Evolutionary conservation across 2,329 filamentous ascomycete species (phyloP).

Genomic region (Aspergillus ibericus): DNA sequence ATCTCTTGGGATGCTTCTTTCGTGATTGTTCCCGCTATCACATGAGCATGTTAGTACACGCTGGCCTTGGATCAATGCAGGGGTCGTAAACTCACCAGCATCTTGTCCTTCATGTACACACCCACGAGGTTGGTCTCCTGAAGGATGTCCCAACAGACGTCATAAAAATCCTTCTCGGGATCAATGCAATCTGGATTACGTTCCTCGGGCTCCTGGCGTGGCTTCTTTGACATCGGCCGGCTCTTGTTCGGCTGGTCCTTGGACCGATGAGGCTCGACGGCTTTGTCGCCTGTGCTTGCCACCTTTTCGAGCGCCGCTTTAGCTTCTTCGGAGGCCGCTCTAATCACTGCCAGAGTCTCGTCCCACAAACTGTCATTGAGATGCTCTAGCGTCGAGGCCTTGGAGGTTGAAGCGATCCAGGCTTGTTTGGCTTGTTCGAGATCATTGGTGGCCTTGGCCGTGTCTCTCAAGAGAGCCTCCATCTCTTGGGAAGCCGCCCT

Average conservation of each 20-base stretch:
- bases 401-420: too few relatives aligned
- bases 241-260: not conserved
- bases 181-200: slow-evolving; percentile 3
- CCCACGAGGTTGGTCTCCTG: not conserved
- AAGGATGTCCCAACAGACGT: not conserved
- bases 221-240: not conserved
- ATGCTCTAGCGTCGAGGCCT: too few relatives aligned
- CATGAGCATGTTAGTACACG: not conserved
- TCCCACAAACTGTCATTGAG: too few relatives aligned
- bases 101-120: not conserved
- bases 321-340: not conserved
- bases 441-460: too few relatives aligned
- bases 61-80: not conserved
- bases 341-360: too few relatives aligned
- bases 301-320: too few relatives aligned
- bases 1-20: not conserved
- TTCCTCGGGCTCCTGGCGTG: not conserved
- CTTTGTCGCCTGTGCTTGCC: not conserved
- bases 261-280: not conserved
- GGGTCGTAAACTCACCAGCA: not conserved
- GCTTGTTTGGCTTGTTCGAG: too few relatives aligned
- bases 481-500: not conserved
- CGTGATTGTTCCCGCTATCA: not conserved
- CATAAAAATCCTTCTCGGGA: slow-evolving; percentile 15
- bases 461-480: too few relatives aligned